A percentile compares a stretch with the other conserved stretches of the same genome.
Evolutionary conservation across 306 rosid species (phyloP).

Genomic region (Cucurbita argyrosperma): DNA sequence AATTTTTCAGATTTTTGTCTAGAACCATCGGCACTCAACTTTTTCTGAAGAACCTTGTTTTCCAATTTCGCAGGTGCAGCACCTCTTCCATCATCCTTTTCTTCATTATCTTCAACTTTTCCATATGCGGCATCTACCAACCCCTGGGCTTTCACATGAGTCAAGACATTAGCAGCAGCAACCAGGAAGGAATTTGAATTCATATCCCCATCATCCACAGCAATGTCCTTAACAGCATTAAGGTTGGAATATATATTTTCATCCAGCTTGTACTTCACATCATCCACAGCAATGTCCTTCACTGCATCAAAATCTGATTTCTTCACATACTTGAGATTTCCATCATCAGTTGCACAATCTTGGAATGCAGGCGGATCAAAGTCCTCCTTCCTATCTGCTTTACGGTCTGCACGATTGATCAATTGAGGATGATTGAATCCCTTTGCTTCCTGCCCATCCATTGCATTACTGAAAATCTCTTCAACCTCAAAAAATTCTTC

Average conservation of each 20-base stretch:
- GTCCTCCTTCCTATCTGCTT: slow-evolving; percentile 62
- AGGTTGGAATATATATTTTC: slow-evolving; percentile 32
- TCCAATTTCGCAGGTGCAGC: slow-evolving; percentile 25
- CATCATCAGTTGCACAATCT: slow-evolving; percentile 65
- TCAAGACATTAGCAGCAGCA: slow-evolving; percentile 23
- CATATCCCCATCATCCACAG: slow-evolving; percentile 74
- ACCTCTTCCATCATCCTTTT: slow-evolving; percentile 38
- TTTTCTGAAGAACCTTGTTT: slow-evolving; percentile 31
- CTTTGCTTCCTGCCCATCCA: slow-evolving; percentile 59
- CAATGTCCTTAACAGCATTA: slow-evolving; percentile 72
- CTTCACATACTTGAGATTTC: slow-evolving; percentile 38
- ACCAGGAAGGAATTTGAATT: slow-evolving; percentile 28
- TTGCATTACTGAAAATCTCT: slow-evolving; percentile 75
- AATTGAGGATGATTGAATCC: slow-evolving; percentile 27
- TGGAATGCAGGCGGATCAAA: slow-evolving; percentile 53
- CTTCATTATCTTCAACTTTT: slow-evolving; percentile 27
- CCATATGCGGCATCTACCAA: slow-evolving; percentile 26
- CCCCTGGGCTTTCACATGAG: slow-evolving; percentile 37
- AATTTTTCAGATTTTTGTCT: slow-evolving; percentile 49
- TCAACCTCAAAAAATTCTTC: slow-evolving; percentile 97
- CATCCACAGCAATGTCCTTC: slow-evolving; percentile 86
- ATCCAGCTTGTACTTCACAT: slow-evolving; percentile 62
- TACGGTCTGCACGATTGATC: slow-evolving; percentile 22
- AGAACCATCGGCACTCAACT: slow-evolving; percentile 30
- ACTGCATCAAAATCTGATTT: slow-evolving; percentile 42